phyloP scores from a whole-genome alignment of 176 grass and related monocot genomes.

The Luzula sylvatica region DNA sequence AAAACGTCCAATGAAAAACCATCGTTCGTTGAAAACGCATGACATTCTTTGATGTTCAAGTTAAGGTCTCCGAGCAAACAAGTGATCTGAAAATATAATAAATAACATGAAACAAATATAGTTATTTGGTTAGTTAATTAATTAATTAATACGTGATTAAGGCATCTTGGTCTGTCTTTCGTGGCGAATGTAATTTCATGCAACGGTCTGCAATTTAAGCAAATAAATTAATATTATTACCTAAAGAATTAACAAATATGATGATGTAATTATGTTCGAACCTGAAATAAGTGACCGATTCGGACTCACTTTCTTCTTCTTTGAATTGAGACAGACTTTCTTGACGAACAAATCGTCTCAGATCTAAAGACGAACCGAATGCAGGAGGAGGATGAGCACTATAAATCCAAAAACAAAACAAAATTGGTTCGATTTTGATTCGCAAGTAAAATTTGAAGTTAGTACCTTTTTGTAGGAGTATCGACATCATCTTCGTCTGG shows the following conservation, averaged over 20 bases:
- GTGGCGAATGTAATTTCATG: conserved; percentile 38
- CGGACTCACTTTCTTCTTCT: conserved; percentile 16
- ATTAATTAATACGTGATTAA: conserved; percentile 25
- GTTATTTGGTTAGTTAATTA: neutral
- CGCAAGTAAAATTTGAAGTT: neutral
- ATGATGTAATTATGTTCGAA: neutral
- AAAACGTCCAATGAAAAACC: conserved; percentile 40
- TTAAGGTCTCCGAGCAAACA: conserved; percentile 16
- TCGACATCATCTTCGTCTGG: conserved; percentile 3
- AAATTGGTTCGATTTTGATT: too few relatives aligned
- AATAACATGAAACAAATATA: too few relatives aligned
- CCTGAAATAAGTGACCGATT: conserved; percentile 9
- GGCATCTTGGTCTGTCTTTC: conserved; percentile 29
- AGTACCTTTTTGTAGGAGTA: neutral
- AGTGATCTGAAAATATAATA: conserved; percentile 16
- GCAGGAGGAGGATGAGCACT: conserved; percentile 14
- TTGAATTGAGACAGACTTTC: conserved; percentile 9
- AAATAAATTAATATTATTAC: neutral
- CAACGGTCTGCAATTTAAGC: conserved; percentile 13
- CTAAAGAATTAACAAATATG: neutral
- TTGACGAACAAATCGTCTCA: conserved; percentile 12
- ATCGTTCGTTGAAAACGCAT: conserved; percentile 33
- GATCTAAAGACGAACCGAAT: conserved; percentile 15
- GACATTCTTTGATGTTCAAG: conserved; percentile 31
- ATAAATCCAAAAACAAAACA: neutral